Conservation (phyloP, 495 filamentous ascomycete species). For the Penicillium silybi region DNA sequence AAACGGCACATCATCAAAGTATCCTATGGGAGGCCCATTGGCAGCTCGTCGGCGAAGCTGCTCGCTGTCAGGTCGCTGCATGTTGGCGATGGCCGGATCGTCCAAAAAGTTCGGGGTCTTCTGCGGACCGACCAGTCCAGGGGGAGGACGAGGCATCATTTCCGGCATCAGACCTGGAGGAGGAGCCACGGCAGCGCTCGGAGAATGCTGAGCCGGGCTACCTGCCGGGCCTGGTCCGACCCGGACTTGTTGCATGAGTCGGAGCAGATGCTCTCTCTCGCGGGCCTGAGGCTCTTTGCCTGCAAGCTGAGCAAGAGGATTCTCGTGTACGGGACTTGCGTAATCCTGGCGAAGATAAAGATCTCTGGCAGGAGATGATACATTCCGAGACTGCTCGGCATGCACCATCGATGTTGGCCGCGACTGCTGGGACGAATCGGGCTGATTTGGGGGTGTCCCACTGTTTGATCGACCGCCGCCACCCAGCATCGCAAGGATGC, state of each 20-base stretch:
- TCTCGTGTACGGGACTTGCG: slow-evolving; percentile 28
- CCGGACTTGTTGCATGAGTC: slow-evolving; percentile 50
- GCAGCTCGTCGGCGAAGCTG: slow-evolving; percentile 35
- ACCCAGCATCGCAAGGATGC: slow-evolving; percentile 78
- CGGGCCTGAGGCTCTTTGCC: slow-evolving; percentile 35
- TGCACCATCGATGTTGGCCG: slow-evolving; percentile 28
- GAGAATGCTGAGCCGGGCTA: slow-evolving; percentile 29
- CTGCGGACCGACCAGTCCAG: slow-evolving; percentile 31
- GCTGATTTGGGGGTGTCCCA: slow-evolving; percentile 39
- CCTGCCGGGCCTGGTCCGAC: slow-evolving; percentile 27
- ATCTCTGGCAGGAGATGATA: slow-evolving; percentile 38
- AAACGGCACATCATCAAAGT: slow-evolving; percentile 44
- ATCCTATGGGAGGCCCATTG: slow-evolving; percentile 42
- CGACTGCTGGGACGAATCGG: slow-evolving; percentile 23
- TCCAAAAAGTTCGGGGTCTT: slow-evolving; percentile 43
- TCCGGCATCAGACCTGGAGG: slow-evolving; percentile 43
- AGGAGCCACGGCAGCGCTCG: slow-evolving; percentile 33
- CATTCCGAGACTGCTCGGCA: slow-evolving; percentile 29
- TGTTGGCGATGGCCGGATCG: slow-evolving; percentile 46
- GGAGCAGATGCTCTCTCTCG: slow-evolving; percentile 48
- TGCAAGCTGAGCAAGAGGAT: slow-evolving; percentile 24
- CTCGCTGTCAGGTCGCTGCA: slow-evolving; percentile 43
- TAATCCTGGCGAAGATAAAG: slow-evolving; percentile 29
- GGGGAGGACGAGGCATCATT: slow-evolving; percentile 43
- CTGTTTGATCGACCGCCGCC: slow-evolving; percentile 35